Base-by-base conservation (phyloP, 2,329 filamentous ascomycete genomes). In the Verticillium zaregamsianum region DNA sequence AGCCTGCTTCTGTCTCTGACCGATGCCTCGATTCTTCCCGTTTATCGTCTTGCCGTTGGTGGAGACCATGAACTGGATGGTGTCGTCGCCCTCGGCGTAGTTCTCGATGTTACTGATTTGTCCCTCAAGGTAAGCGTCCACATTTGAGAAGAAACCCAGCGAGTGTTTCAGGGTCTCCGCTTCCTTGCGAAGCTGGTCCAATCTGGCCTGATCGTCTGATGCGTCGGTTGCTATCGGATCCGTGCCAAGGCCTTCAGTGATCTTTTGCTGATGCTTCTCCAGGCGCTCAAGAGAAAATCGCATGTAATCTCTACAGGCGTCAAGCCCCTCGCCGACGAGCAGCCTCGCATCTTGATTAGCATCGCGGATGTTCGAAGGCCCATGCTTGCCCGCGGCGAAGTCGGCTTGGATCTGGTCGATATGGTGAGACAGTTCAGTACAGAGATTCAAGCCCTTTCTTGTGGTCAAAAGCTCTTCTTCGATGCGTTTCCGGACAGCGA, bases 1-100 rank as follows among this genome's bases (percentile, higher is more conserved):
- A 20, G 66, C 57, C 57, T 68, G 62, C 54, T 59, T 62, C n/a
- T 54, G 61, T 52, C 62, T 62, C 49, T 23, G 62, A 3, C 66
- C 64, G 14, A 65, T 39, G 5, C 64, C 64, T 6, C 59, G 55
- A 32, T 68, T 69, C 39, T 60, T 69, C 2, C 65, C 63, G 59
- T 67, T 57, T 1, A 68, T 60, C 14, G 59, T 64, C 31, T 67
- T 66, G 2, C 60, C 64, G 14, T 65, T 62, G 0, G 64, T 68
- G 5, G 61, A 64, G 11, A 64, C 64, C 57, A 68, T 62, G 25
- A 66, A 63, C 39, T 68, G 63, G 8, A 68, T 57, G 32, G 64
- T 61, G 23, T 61, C 64, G 45, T 67, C 64, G 9, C 65, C 61
- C 17, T 62, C 58, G 14, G 60, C 54, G 25, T 66, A 62, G 45